phyloP scores from a whole-genome alignment of 169 alveolate species.

The Plasmodium adleri region DNA sequence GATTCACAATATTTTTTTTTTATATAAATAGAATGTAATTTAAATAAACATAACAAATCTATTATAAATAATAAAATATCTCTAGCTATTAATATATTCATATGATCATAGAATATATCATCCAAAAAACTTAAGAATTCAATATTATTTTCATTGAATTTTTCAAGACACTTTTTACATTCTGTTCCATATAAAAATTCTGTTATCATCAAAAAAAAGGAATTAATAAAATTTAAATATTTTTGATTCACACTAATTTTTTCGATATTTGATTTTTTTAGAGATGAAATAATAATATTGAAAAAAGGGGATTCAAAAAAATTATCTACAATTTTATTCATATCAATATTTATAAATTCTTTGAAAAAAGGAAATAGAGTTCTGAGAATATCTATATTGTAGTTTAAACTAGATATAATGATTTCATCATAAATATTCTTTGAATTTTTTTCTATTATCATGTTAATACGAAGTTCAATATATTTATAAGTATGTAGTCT shows the following conservation, averaged over 20 bases:
- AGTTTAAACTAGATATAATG: conserved; percentile 53
- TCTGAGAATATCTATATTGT: conserved; percentile 48
- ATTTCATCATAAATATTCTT: conserved; percentile 54
- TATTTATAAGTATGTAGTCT: conserved; percentile 58
- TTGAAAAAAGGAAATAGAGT: conserved; percentile 64
- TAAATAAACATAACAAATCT: conserved; percentile 69
- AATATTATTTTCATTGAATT: conserved; percentile 57
- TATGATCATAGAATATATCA: conserved; percentile 50
- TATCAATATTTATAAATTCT: conserved; percentile 51
- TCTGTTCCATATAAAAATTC: conserved; percentile 59
- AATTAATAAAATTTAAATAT: conserved; percentile 53
- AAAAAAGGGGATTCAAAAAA: conserved; percentile 57
- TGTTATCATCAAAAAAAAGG: conserved; percentile 69
- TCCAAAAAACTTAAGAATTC: conserved; percentile 15
- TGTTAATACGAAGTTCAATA: conserved; percentile 41
- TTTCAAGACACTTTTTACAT: conserved; percentile 26
- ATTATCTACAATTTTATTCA: conserved; percentile 64
- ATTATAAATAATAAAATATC: conserved; percentile 56
- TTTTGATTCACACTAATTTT: conserved; percentile 32
- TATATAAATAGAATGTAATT: conserved; percentile 63
- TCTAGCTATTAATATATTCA: conserved; percentile 68
- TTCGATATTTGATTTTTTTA: conserved; percentile 48
- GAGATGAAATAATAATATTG: conserved; percentile 39
- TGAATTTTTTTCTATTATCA: conserved; percentile 24
- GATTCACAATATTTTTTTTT: conserved; percentile 59